phyloP scores from a whole-genome alignment of 768 basidiomycete species.

The Boletus patriciae region DNA sequence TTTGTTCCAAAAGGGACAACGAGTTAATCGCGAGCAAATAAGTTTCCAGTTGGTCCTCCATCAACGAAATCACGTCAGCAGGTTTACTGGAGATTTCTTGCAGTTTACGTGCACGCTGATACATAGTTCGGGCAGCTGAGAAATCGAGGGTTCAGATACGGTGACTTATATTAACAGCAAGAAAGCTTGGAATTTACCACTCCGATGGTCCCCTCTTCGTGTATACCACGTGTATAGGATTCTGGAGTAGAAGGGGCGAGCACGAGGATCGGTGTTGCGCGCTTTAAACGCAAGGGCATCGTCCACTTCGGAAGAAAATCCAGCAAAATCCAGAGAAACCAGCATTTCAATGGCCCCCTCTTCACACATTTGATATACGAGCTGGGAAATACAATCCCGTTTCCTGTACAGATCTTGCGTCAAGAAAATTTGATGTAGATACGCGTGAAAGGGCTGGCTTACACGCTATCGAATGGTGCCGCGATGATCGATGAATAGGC shows the following conservation, averaged over 20 bases:
- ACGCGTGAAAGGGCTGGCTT: constrained; percentile 36
- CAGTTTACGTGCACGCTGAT: constrained; percentile 83
- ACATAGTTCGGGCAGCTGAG: constrained; percentile 89
- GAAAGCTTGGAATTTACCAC: constrained; percentile 56
- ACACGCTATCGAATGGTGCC: constrained; percentile 78
- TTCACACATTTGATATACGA: constrained; percentile 93
- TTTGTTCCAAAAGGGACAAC: constrained; percentile 75
- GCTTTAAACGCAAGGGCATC: constrained; percentile 88
- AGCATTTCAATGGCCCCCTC: constrained; percentile 76
- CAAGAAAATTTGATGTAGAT: constrained; percentile 9
- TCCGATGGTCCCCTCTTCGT: constrained; percentile 84
- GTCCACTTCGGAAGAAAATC: constrained; percentile 84
- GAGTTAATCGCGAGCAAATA: constrained; percentile 88
- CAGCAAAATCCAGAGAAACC: constrained; percentile 81
- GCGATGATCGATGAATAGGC: constrained; percentile 81
- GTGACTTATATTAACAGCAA: constrained; percentile 8
- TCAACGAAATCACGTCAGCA: constrained; percentile 42
- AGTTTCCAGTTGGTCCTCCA: constrained; percentile 75
- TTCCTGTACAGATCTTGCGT: constrained; percentile 49
- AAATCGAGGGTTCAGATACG: constrained; percentile 28
- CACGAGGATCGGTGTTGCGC: constrained; percentile 86
- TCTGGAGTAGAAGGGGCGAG: constrained; percentile 81
- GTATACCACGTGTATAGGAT: constrained; percentile 96
- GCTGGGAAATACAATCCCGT: constrained; percentile 75
- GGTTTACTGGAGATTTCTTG: constrained; percentile 42